Evolutionary conservation across 2,329 filamentous ascomycete species (phyloP).

Genomic region (Pseudophaeomoniella oleicola): DNA sequence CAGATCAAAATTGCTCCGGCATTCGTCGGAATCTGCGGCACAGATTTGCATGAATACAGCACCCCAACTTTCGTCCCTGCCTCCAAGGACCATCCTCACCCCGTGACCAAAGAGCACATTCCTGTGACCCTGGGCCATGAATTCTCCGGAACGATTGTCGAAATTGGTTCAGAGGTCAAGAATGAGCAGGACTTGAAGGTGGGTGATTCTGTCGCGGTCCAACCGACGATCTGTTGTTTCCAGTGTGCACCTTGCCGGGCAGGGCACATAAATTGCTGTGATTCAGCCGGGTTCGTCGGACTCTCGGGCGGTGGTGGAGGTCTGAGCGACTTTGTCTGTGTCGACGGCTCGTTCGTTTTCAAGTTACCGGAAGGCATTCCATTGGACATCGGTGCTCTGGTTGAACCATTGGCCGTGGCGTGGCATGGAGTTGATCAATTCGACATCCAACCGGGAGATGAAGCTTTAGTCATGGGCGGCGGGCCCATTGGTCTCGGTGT

Average conservation of each 20-base stretch:
- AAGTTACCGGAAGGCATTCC: slow-evolving; percentile 37
- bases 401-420: slow-evolving; percentile 49
- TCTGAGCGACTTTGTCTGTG: slow-evolving; percentile 38
- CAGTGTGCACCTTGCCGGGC: slow-evolving; percentile 40
- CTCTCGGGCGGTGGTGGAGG: slow-evolving; percentile 38
- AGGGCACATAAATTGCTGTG: slow-evolving; percentile 43
- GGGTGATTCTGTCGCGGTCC: slow-evolving; percentile 44
- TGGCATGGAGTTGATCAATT: slow-evolving; percentile 47
- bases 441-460: slow-evolving; percentile 29
- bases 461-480: slow-evolving; percentile 42
- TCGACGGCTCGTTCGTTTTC: slow-evolving; percentile 34
- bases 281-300: slow-evolving; percentile 39
- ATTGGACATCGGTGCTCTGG: slow-evolving; percentile 41
- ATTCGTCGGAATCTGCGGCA: slow-evolving; percentile 4
- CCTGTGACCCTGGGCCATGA: slow-evolving; percentile 52
- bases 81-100: slow-evolving; percentile 33
- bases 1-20: slow-evolving; percentile 28
- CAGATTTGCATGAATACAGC: slow-evolving; percentile 34
- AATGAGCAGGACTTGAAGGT: slow-evolving; percentile 28
- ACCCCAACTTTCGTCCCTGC: slow-evolving; percentile 33
- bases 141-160: slow-evolving; percentile 44
- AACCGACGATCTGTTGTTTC: slow-evolving; percentile 45
- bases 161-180: slow-evolving; percentile 38
- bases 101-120: slow-evolving; percentile 40
- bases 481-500: slow-evolving; percentile 49